A percentile compares a stretch with the other conserved stretches of the same genome.
Evolutionary conservation across 306 rosid species (phyloP).

Genomic region (Astragalus membranaceus): DNA sequence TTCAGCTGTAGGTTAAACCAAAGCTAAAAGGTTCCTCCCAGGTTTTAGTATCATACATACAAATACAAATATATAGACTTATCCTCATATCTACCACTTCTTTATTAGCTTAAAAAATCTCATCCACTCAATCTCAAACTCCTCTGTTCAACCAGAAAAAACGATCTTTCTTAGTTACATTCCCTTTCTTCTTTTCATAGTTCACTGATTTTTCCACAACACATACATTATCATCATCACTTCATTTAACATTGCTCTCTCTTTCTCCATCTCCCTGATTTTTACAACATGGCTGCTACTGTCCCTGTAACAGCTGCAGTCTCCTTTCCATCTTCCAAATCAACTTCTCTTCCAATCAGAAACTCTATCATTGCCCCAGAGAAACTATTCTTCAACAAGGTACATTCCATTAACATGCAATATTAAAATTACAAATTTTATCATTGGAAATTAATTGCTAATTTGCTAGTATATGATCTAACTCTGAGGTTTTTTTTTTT

Average conservation of each 20-base stretch:
- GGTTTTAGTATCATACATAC: too few species aligned
- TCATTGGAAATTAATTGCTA: not conserved
- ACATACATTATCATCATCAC: slow-evolving; percentile 11
- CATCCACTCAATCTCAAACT: slow-evolving; percentile 79
- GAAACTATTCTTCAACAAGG: slow-evolving; percentile 63
- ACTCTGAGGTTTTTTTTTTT: slow-evolving; percentile 8
- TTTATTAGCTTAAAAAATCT: slow-evolving; percentile 25
- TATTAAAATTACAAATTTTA: not conserved
- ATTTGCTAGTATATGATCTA: not conserved
- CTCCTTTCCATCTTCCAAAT: slow-evolving; percentile 76
- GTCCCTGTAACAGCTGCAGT: slow-evolving; percentile 60
- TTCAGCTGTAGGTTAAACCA: too few species aligned
- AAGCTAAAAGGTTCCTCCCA: too few species aligned
- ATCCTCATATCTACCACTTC: too few species aligned
- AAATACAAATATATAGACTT: too few species aligned
- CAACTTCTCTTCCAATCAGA: slow-evolving; percentile 49
- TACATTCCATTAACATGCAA: not conserved
- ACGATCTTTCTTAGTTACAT: not conserved
- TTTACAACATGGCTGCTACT: slow-evolving; percentile 68
- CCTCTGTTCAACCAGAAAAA: slow-evolving; percentile 26
- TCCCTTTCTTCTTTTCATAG: too few species aligned
- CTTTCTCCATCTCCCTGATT: not conserved
- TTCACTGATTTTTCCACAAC: too few species aligned
- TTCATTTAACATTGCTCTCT: slow-evolving; percentile 14
- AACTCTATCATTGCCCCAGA: slow-evolving; percentile 50